Base-by-base conservation (phyloP, 441 rosid genomes). In the Populus hybrid region DNA sequence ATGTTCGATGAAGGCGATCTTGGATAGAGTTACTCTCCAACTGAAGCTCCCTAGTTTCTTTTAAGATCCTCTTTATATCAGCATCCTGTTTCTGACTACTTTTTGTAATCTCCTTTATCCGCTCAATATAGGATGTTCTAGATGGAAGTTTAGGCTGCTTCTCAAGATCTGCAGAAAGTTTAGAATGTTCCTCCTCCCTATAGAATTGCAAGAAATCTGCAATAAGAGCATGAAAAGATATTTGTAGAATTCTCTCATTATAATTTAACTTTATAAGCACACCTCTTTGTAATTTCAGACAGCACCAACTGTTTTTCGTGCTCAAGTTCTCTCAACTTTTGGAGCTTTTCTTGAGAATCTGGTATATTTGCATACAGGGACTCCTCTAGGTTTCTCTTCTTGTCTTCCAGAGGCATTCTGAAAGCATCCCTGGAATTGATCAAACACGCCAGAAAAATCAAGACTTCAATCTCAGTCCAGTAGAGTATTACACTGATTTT, bases 41-140 rank as follows among this genome's bases (percentile, higher is more conserved):
- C 80, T 95, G 98, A 77, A 95, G 88, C 83, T 83, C 93, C 87
- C 97, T 89, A 20, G 93, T 94, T 77, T 92, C 98, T 82, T 82
- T 86, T 81, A 91, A 81, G 76, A 94, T 94, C 74, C 84, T 85
- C 79, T 90, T 93, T 50, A 92, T 83, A 75, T 93, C 99, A 72
- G 86, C 85, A 73, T 93, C 97, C 80, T 89, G 90, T 86, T 95
- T 93, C 67, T 92, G 83, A 76, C 97, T 90, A 80, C 91, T 95
- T 82, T 91, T 93, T 0, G 98, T 89, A 35, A 95, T 95, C 87
- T 95, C 97, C 78, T 89, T 90, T 76, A 93, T 87, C 75, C 86
- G 82, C 80, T 93, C 89, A 35, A 92, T 84, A 79, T 91, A 82
- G 24, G 98, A 88, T 78, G 86, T 82, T 75, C 96, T 87, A 65